Evolutionary conservation across 129 eudicot species (phyloP).

Genomic region (Smallanthus sonchifolius): DNA sequence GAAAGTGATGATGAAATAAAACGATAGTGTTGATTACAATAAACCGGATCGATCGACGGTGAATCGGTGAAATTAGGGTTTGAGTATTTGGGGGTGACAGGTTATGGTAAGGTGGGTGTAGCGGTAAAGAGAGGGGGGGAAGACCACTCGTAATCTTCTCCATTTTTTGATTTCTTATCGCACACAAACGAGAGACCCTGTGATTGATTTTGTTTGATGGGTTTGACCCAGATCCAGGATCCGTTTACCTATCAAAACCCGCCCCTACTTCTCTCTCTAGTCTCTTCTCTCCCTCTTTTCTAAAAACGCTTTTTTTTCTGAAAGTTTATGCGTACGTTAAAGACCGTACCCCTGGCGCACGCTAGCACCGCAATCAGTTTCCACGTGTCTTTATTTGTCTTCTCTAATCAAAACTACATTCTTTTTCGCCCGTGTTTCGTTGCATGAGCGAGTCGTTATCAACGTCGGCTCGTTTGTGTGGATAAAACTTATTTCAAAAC

Average conservation of each 20-base stretch:
- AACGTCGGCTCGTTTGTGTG: no score
- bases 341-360: neutral
- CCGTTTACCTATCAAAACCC: constrained; percentile 14
- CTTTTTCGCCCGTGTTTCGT: no score
- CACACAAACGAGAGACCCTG: constrained; percentile 20
- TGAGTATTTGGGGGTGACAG: constrained; percentile 19
- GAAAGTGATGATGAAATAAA: neutral
- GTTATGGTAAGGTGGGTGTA: neutral
- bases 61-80: constrained; percentile 22
- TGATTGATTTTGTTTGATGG: constrained; percentile 29
- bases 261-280: neutral
- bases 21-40: neutral
- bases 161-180: constrained; percentile 38
- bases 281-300: neutral
- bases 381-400: neutral
- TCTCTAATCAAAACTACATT: no score
- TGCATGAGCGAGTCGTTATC: no score
- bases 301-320: constrained; percentile 10
- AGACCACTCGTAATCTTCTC: constrained; percentile 39
- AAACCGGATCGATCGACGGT: constrained; percentile 2
- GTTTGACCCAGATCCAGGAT: constrained; percentile 35
- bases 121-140: constrained; percentile 14
- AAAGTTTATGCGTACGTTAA: constrained; percentile 31
- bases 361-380: neutral
- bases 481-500: no score